Evolutionary conservation across 148 eudicot species (phyloP).

Genomic region (Linanthus parryae): DNA sequence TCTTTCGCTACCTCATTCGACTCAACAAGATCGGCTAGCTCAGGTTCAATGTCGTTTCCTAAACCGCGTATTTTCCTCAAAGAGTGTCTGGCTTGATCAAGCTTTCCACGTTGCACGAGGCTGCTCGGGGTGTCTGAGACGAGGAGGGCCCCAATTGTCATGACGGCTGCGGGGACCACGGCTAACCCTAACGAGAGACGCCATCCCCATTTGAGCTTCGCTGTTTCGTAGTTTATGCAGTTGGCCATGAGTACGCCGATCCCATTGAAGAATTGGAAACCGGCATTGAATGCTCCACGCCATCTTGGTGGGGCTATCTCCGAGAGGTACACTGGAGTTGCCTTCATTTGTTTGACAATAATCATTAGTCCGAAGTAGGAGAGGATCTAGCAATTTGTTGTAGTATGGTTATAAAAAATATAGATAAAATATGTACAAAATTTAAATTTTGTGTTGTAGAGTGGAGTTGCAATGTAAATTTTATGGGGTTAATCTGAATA

Average conservation of each 20-base stretch:
- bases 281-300: slow-evolving; percentile 41
- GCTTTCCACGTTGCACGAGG: slow-evolving; percentile 36
- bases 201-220: slow-evolving; percentile 30
- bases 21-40: slow-evolving; percentile 27
- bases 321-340: slow-evolving; percentile 34
- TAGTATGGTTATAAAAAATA: too few species aligned
- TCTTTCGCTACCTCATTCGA: slow-evolving; percentile 22
- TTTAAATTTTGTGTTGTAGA: too few species aligned
- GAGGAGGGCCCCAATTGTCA: slow-evolving; percentile 30
- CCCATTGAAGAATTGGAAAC: slow-evolving; percentile 41
- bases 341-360: too few species aligned
- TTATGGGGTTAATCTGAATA: too few species aligned
- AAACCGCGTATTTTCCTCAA: slow-evolving; percentile 27
- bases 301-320: slow-evolving; percentile 44
- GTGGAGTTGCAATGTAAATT: too few species aligned
- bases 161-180: slow-evolving; percentile 26
- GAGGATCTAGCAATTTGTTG: too few species aligned
- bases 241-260: slow-evolving; percentile 31
- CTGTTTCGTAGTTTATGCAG: slow-evolving; percentile 23
- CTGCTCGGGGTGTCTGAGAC: slow-evolving; percentile 44
- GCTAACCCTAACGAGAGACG: slow-evolving; percentile 43
- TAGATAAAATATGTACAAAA: too few species aligned
- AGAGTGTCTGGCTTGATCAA: slow-evolving; percentile 23
- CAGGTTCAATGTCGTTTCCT: slow-evolving; percentile 20
- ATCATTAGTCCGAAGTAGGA: too few species aligned